Evolutionary conservation across 805 yeast species (phyloP), one percentile per base, ranked within the genome.

Genomic region (Monosporozyma servazzii): DNA sequence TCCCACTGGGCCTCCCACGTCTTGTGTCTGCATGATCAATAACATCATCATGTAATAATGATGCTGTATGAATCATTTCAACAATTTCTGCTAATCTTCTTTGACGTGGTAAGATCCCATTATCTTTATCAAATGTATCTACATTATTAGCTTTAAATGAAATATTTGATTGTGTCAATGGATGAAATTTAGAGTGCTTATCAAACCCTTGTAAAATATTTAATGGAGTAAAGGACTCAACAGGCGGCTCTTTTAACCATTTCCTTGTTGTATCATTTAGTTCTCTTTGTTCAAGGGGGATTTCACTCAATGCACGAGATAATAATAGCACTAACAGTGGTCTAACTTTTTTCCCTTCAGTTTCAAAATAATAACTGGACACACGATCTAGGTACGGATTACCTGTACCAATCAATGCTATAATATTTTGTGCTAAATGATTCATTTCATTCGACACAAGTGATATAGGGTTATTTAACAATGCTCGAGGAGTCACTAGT

Each of bases 31-130:
- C 81, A 63, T 78, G 75, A 70, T 93, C 99, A 60, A 93, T 91
- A 54, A 93, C 99, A 67, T 93, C 99, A 70, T 93, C 99, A 67
- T 93, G 99, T 50, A 93, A 76, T 56, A 93, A 72, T 11, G 96
- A 86, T 3, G 99, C 98, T 0, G 98, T 93, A 68, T 93, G 99
- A 57, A 93, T 93, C 96, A 93, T 87, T 70, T 93, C 99, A 9
- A 91, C 96, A 61, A 93, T 91, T 71, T 93, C 99, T 1, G 99
- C 98, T 51, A 93, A 75, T 53, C 99, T 77, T 57, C 98, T 77
- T 71, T 93, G 99, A 59, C 93, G 89, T 45, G 99, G 98, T 53
- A 91, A 73, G 48, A 93, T 88, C 1, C 96, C 96, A 51, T 79
- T 72, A 15, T 75, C 69, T 54, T 78, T 79, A 48, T 78, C 77